Conservation (phyloP, 768 basidiomycete genomes). For the Tylopilus vinaceipallidus region DNA sequence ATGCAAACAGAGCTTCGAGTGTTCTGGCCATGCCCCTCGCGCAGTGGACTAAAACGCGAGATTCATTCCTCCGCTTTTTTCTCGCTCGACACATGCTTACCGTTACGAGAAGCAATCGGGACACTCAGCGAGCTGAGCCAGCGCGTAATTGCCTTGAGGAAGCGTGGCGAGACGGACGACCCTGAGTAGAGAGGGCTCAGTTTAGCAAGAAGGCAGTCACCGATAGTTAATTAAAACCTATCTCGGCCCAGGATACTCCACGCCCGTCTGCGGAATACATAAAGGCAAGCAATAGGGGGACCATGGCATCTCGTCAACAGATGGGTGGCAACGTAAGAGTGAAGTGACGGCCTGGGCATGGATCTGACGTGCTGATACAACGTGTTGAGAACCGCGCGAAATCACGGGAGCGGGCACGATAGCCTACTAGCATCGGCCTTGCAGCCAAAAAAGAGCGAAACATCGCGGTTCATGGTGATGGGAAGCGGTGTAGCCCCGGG, state of each 20-base stretch:
- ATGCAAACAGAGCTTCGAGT: constrained; percentile 32
- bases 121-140: constrained; percentile 37
- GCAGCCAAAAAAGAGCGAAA: constrained; percentile 22
- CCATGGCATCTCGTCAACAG: constrained; percentile 26
- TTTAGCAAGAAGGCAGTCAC: constrained; percentile 24
- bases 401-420: constrained; percentile 33
- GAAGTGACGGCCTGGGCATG: constrained; percentile 30
- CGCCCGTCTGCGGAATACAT: constrained; percentile 36
- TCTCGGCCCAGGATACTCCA: constrained; percentile 34
- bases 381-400: constrained; percentile 37
- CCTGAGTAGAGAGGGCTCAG: constrained; percentile 23
- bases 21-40: constrained; percentile 36
- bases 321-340: constrained; percentile 32
- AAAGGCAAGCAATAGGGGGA: constrained; percentile 34
- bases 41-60: constrained; percentile 34
- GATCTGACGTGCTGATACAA: constrained; percentile 36
- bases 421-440: constrained; percentile 33
- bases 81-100: constrained; percentile 29
- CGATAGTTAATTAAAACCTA: constrained; percentile 34
- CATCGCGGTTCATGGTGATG: constrained; percentile 21
- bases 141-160: constrained; percentile 38
- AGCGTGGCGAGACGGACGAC: constrained; percentile 28
- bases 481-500: constrained; percentile 13
- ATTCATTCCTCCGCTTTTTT: constrained; percentile 36
- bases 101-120: constrained; percentile 34